phyloP scores from a whole-genome alignment of 768 basidiomycete species.

The Suillus spraguei region DNA sequence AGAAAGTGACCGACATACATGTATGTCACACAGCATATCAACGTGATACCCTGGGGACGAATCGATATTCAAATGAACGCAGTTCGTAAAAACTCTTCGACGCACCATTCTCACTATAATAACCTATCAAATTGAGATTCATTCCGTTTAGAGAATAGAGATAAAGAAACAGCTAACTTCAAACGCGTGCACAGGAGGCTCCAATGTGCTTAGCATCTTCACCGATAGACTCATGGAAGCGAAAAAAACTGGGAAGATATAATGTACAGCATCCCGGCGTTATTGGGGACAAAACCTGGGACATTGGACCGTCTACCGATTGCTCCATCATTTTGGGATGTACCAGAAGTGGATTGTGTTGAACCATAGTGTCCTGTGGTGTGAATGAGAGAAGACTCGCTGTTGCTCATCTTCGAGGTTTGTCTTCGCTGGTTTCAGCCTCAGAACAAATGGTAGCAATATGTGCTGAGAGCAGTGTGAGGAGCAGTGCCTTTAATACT shows the following conservation, averaged over 20 bases:
- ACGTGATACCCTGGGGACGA: slow-evolving; percentile 48
- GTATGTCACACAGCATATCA: slow-evolving; percentile 52
- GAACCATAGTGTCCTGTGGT: neutral
- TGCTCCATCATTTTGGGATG: neutral
- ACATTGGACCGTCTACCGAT: neutral
- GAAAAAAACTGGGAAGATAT: slow-evolving; percentile 56
- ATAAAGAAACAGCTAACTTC: slow-evolving; percentile 41
- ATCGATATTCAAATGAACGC: neutral
- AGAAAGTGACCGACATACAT: slow-evolving; percentile 39
- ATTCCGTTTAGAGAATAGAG: neutral
- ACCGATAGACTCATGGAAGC: slow-evolving; percentile 64
- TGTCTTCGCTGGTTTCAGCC: neutral
- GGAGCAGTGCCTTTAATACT: no score
- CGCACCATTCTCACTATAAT: slow-evolving; percentile 63
- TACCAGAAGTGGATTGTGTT: no score
- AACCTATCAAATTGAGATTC: slow-evolving; percentile 35
- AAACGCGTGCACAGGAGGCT: slow-evolving; percentile 58
- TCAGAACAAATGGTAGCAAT: neutral
- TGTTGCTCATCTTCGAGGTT: neutral
- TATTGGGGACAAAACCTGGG: slow-evolving; percentile 29
- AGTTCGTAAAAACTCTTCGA: neutral
- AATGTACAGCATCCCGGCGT: slow-evolving; percentile 66
- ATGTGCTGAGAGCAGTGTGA: no score
- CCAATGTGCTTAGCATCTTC: slow-evolving; percentile 59
- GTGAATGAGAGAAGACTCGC: neutral